These are phyloP conservation scores for Kwoniella shandongensis DNA, from an alignment of 768 basidiomycete species.

Conservation along the genomic window DNA sequence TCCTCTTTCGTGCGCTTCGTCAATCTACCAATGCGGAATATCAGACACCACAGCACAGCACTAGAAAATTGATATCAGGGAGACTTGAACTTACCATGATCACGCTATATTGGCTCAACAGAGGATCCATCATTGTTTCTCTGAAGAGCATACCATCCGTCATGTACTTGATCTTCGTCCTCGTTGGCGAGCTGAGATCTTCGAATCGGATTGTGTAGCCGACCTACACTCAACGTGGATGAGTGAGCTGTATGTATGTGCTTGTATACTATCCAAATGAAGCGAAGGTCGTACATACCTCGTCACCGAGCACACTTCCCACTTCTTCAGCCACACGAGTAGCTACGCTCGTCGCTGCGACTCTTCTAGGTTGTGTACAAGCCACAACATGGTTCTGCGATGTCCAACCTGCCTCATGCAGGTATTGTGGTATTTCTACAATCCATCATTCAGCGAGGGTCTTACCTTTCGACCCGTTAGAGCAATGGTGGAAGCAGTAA, in stretches of 20 bases:
- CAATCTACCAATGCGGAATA: constrained; percentile 63
- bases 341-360: constrained; percentile 94
- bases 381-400: constrained; percentile 76
- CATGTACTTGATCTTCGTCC: constrained; percentile 89
- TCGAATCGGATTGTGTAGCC: constrained; percentile 98
- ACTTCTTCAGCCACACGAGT: constrained; percentile 88
- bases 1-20: constrained; percentile 95
- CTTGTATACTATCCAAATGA: neutral
- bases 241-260: neutral
- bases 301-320: constrained; percentile 78
- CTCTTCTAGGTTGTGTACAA: constrained; percentile 88
- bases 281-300: constrained; percentile 28
- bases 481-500: constrained; percentile 36
- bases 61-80: no score
- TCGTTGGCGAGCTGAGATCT: constrained; percentile 78
- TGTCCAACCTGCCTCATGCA: constrained; percentile 92
- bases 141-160: constrained; percentile 98
- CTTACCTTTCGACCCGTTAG: no score
- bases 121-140: constrained; percentile 86
- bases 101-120: constrained; percentile 87
- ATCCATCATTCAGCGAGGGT: neutral
- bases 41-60: neutral
- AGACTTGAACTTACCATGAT: constrained; percentile 70
- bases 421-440: constrained; percentile 92
- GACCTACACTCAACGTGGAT: constrained; percentile 63